Conservation (phyloP, 192 early-diverging fungal genomes). For the Coemansia sp. region DNA sequence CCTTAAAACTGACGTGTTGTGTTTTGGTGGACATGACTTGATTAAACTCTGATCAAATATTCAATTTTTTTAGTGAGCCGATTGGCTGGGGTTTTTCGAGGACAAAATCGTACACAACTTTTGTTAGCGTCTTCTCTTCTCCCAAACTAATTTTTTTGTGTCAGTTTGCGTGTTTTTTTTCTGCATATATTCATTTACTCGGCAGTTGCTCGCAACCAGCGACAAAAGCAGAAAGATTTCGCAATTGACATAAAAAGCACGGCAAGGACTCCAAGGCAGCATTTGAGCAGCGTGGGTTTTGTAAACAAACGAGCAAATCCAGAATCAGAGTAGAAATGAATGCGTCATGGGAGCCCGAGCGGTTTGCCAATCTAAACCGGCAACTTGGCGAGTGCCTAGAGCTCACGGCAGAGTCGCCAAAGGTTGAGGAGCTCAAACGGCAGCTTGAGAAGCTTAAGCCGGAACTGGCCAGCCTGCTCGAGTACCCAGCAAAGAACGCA, state of each 20-base stretch:
- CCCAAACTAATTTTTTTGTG: neutral
- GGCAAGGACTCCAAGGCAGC: neutral
- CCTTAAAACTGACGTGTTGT: too few species aligned
- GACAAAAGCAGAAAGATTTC: neutral
- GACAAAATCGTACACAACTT: neutral
- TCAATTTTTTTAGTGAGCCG: neutral
- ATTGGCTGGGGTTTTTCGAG: too few species aligned
- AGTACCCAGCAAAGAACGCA: constrained; percentile 37
- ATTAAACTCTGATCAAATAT: neutral
- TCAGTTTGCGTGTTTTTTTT: neutral
- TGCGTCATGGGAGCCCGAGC: constrained; percentile 50
- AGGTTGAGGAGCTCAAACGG: constrained; percentile 36
- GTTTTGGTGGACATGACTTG: too few species aligned
- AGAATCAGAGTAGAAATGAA: constrained; percentile 30
- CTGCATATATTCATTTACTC: neutral
- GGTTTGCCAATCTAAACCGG: constrained; percentile 42
- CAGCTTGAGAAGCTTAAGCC: constrained; percentile 39
- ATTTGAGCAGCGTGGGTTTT: too few species aligned
- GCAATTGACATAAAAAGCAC: neutral
- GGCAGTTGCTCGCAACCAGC: neutral
- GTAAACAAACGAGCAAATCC: neutral
- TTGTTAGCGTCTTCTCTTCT: neutral
- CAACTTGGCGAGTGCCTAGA: constrained; percentile 38
- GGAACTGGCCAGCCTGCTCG: constrained; percentile 42
- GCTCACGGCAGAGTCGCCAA: constrained; percentile 29